Percentiles rank a stretch among this genome's conserved stretches.
These are phyloP conservation scores for Fusarium sp. DNA, from an alignment of 2,329 filamentous ascomycete genomes.

Conservation along the genomic window DNA sequence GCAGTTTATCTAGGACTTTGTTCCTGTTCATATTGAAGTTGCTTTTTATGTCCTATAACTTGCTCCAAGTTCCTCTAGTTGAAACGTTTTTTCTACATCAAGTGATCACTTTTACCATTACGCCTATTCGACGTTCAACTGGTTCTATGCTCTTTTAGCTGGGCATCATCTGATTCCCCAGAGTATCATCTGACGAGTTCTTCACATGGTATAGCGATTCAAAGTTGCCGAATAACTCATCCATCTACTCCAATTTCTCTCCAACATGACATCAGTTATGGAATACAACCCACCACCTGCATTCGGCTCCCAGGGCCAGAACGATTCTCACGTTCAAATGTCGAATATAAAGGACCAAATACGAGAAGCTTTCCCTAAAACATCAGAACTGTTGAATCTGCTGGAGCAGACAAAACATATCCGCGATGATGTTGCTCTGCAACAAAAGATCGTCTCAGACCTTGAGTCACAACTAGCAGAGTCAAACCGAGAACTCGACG, in stretches of 20 bases:
- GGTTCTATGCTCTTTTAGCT: not conserved
- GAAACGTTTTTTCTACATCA: not conserved
- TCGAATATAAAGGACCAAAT: constrained; percentile 53
- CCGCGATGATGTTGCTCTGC: constrained; percentile 58
- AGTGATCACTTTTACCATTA: not conserved
- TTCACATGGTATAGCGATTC: not conserved
- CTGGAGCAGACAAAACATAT: constrained; percentile 65
- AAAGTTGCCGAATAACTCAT: not conserved
- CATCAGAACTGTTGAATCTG: constrained; percentile 59
- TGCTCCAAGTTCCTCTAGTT: not conserved
- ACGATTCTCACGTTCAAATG: constrained; percentile 40
- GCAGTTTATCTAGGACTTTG: not conserved
- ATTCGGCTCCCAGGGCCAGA: not conserved
- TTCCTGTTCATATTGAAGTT: not conserved
- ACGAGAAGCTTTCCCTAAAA: constrained; percentile 54
- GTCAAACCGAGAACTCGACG: constrained; percentile 54
- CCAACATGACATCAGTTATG: constrained; percentile 18
- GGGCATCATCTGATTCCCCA: constrained; percentile 24
- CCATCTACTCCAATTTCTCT: not conserved
- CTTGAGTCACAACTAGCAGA: constrained; percentile 57
- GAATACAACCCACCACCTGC: constrained; percentile 12
- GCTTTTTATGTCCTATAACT: not conserved
- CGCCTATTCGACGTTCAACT: not conserved
- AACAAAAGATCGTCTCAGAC: constrained; percentile 59
- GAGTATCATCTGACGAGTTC: constrained; percentile 25